Conservation (phyloP, 345 rosid species). For the Passiflora organensis region DNA sequence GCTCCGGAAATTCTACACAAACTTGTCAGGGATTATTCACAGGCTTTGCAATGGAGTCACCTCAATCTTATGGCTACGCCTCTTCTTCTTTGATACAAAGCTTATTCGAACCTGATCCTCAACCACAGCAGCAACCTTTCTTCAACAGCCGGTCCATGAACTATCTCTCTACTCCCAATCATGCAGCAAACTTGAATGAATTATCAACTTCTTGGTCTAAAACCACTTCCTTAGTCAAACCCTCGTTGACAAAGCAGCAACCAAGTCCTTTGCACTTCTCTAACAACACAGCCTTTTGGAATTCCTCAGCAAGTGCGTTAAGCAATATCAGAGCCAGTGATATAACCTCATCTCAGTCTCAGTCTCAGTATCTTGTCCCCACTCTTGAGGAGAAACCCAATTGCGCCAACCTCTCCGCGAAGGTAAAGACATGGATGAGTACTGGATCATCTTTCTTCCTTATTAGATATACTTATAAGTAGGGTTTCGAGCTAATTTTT, state of each 20-base stretch:
- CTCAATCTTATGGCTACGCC: conserved; percentile 16
- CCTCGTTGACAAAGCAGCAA: conserved; percentile 18
- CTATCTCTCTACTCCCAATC: conserved; percentile 10
- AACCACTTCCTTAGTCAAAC: conserved; percentile 10
- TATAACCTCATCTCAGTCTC: conserved; percentile 18
- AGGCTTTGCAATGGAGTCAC: conserved; percentile 18
- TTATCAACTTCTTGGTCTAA: conserved; percentile 20
- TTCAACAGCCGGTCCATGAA: conserved; percentile 13
- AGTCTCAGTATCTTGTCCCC: conserved; percentile 15
- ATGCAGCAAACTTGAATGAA: conserved; percentile 18
- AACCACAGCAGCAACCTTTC: conserved; percentile 11
- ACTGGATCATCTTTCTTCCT: not conserved
- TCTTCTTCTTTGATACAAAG: conserved; percentile 16
- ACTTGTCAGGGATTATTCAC: conserved; percentile 20
- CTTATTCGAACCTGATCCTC: conserved; percentile 18
- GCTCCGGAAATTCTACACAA: conserved; percentile 2
- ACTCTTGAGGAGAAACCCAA: conserved; percentile 34
- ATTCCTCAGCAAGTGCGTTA: conserved; percentile 8
- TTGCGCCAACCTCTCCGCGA: conserved; percentile 17
- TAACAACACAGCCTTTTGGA: conserved; percentile 22
- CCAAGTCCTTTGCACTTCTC: conserved; percentile 13
- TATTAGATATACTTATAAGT: not conserved
- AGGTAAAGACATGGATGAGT: conserved; percentile 4
- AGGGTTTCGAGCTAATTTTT: not conserved
- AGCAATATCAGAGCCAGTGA: conserved; percentile 2